Base-by-base conservation (phyloP, 352 stramenopile species). In the Phytophthora cryptogea region DNA sequence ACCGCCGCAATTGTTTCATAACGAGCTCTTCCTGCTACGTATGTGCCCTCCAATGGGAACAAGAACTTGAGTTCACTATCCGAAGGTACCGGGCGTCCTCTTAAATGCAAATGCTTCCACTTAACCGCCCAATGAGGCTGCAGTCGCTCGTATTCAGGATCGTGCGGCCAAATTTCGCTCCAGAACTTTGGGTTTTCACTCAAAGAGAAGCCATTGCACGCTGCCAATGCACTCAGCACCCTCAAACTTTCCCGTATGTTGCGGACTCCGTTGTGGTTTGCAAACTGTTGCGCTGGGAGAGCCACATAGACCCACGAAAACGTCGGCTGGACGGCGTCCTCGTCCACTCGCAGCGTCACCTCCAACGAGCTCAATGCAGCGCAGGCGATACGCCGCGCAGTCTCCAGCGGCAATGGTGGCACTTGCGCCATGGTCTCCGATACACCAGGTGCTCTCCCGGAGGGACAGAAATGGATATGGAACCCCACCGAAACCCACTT, bases 151-250 rank as follows among this genome's bases (percentile, higher is more conserved):
- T 14, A 28, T 30, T 23, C 17, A 8, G 49, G 40, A 20, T 54
- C 40, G 0, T 39, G 31, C 4, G 59, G 49, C 31, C 63, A 63
- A 4, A 69, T 11, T 11, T 60, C 53, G 31, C 48, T 59, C 65
- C 59, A 72, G 37, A 72, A 72, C 16, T 30, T 45, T 4, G 26
- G 17, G 23, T 69, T 72, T 14, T 66, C 48, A 8, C 7, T 10
- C 27, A 72, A 14, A 5, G 36, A 48, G 26, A 66, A 66, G 20
- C 59, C 64, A 3, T 47, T 36, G 30, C 64, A 72, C 2, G 31
- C 37, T n/a, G 43, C 41, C 13, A 72, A 23, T 5, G 59, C 30
- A 13, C 39, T 59, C 14, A 72, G 17, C 26, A 69, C 59, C 8
- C 53, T 20, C 14, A 72, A n/a, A 36, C 52, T 60, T 16, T 72